Evolutionary conservation across 2,329 filamentous ascomycete species (phyloP), one percentile per base, ranked within the genome.

Genomic region (Cytospora piceae): DNA sequence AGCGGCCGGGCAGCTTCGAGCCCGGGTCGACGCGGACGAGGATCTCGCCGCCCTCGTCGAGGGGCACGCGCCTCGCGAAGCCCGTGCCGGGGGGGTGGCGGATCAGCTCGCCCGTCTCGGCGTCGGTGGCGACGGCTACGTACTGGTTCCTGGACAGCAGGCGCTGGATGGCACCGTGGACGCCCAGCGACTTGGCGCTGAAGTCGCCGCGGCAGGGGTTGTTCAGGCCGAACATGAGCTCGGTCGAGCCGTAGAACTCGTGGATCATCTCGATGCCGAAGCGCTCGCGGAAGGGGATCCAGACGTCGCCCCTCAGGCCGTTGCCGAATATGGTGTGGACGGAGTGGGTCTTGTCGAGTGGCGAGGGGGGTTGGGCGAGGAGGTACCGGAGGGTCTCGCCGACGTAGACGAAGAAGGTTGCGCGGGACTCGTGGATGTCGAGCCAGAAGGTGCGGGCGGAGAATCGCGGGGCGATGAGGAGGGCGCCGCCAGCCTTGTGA

Each of bases 161-260:
- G 2, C 90, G 83, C 37, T 84, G 74, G 51, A 93, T 74, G 2
- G 84, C 75, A 2, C 91, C 91, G 70, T 93, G 89, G 71, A 93
- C 89, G 1, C 90, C 91, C 3, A 94, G 89, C 32, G 84, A 81
- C 5, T 85, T 83, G 8, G 85, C 82, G 4, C 84, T 80, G 73
- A 87, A 93, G 29, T 88, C 86, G 1, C 90, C 85, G 61, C 82
- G 79, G 62, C 84, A 85, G 27, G 82, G 75, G 71, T 90, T 91
- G 63, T 87, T 75, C 12, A 93, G 77, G 0, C 76, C 75, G 71
- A 93, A 83, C 58, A 92, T 82, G 34, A 90, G 89, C 75, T 94
- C 91, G 1, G 89, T 91, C 65, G 88, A 90, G 74, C 90, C 91
- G 81, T 92, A 94, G 77, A 94, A 93, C 75, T 94, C 91, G 67